phyloP scores from a whole-genome alignment of 768 basidiomycete species.

The Termitomyces sp. region DNA sequence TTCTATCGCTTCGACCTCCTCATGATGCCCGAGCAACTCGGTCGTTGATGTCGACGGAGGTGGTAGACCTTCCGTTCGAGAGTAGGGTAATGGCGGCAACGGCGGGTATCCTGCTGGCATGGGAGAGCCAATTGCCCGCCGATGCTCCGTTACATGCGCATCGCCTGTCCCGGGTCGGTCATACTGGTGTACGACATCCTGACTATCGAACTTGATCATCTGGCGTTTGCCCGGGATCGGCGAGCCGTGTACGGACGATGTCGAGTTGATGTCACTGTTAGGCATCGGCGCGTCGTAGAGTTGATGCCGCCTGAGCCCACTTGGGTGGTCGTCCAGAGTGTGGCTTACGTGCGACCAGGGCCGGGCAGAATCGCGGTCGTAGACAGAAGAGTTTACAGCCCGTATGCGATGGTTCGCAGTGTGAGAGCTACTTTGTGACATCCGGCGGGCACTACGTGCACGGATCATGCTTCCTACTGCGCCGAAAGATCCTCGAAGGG shows the following conservation, averaged over 20 bases:
- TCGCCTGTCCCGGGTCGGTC: slow-evolving; percentile 48
- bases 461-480: slow-evolving; percentile 88
- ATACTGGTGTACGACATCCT: slow-evolving; percentile 75
- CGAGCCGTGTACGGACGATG: slow-evolving; percentile 27
- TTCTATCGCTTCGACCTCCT: slow-evolving; percentile 6
- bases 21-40: slow-evolving; percentile 24
- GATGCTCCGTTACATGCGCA: slow-evolving; percentile 37
- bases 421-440: slow-evolving; percentile 40
- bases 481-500: slow-evolving; percentile 87
- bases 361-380: slow-evolving; percentile 19
- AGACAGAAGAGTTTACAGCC: slow-evolving; percentile 30
- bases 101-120: slow-evolving; percentile 26
- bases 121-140: slow-evolving; percentile 31
- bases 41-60: slow-evolving; percentile 10
- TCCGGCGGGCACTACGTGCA: slow-evolving; percentile 47
- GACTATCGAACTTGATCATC: slow-evolving; percentile 72
- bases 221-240: slow-evolving; percentile 35
- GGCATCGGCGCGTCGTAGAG: slow-evolving; percentile 88
- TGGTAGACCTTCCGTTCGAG: slow-evolving; percentile 11
- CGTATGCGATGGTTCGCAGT: slow-evolving; percentile 24
- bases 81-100: slow-evolving; percentile 24
- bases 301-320: slow-evolving; percentile 69
- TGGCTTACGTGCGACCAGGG: slow-evolving; percentile 4
- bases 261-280: slow-evolving; percentile 32
- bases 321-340: slow-evolving; percentile 13